phyloP scores from a whole-genome alignment of 768 basidiomycete species.

The Mycena rosella region DNA sequence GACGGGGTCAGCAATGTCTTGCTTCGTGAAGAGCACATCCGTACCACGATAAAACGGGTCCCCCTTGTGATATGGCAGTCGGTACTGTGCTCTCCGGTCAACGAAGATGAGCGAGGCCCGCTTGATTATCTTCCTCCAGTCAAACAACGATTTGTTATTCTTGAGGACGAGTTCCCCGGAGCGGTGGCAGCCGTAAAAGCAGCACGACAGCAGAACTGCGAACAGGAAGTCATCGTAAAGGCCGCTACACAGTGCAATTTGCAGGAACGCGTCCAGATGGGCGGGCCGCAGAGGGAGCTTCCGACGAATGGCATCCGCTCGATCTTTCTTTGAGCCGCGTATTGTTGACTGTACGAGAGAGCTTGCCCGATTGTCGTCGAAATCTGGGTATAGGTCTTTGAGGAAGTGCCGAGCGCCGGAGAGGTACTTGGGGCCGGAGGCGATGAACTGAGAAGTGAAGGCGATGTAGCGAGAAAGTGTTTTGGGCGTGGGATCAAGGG shows the following conservation, averaged over 20 bases:
- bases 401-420: constrained; percentile 42
- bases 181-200: constrained; percentile 47
- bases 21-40: constrained; percentile 37
- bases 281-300: constrained; percentile 37
- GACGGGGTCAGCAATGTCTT: constrained; percentile 39
- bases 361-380: constrained; percentile 34
- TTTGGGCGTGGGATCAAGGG: constrained; percentile 38
- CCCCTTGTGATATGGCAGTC: constrained; percentile 46
- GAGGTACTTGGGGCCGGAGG: constrained; percentile 39
- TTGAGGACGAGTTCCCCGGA: constrained; percentile 39
- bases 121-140: constrained; percentile 46
- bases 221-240: constrained; percentile 43
- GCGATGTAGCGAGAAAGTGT: constrained; percentile 40
- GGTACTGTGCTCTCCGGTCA: constrained; percentile 35
- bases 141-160: constrained; percentile 27
- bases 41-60: constrained; percentile 45
- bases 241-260: constrained; percentile 5
- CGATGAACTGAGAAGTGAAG: constrained; percentile 36
- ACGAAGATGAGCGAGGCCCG: constrained; percentile 36
- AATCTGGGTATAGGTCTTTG: constrained; percentile 40
- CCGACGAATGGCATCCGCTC: constrained; percentile 39
- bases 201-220: constrained; percentile 38
- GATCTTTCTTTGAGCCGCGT: constrained; percentile 34
- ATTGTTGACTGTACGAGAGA: constrained; percentile 38
- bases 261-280: constrained; percentile 36